Base-by-base conservation (phyloP, 352 stramenopile species). In the Thalassiosira mediterranea region DNA sequence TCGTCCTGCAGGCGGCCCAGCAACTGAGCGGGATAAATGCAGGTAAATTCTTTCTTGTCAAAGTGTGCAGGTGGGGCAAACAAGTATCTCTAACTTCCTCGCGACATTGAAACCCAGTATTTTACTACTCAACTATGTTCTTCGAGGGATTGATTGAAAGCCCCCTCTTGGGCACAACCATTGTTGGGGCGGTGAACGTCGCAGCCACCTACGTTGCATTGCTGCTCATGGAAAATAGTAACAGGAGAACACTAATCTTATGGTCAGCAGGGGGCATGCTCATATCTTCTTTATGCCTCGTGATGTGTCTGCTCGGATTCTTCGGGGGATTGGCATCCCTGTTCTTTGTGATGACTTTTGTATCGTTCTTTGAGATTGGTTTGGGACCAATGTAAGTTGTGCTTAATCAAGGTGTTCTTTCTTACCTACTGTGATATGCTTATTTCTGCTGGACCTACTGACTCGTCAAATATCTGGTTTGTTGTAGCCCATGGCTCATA, bases 401-500 rank as follows among this genome's bases (percentile, higher is more conserved):
- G n/a, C n/a, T n/a, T n/a, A n/a, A n/a, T n/a, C n/a, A n/a, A n/a
- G n/a, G n/a, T n/a, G n/a, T n/a, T 40, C 32, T 69, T 58, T 26
- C 46, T 10, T 66, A 34, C 23, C 26, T 40, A 15, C 47, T 42
- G 15, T 10, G 11, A 7, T 48, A 7, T 60, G 51, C 11, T 19
- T 67, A 32, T 29, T 3, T 53, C 32, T 38, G 38, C 7, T 46
- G 28, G 5, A 63, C 19, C 7, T 5, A 31, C 7, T 44, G 4
- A 49, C 13, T 4, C 28, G 17, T 46, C 49, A n/a, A 11, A 17
- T 15, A 21, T 19, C 21, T 21, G 42, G 13, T 51, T 23, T 29
- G 10, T 37, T n/a, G n/a, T 48, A 71, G 61, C 64, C 95, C 96
- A 42, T 98, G 95, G 96, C 80, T 98, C 23, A 98, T 98, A 72